Evolutionary conservation across 139 green algal species (phyloP).

Genomic region (Tetradesmus obliquus): DNA sequence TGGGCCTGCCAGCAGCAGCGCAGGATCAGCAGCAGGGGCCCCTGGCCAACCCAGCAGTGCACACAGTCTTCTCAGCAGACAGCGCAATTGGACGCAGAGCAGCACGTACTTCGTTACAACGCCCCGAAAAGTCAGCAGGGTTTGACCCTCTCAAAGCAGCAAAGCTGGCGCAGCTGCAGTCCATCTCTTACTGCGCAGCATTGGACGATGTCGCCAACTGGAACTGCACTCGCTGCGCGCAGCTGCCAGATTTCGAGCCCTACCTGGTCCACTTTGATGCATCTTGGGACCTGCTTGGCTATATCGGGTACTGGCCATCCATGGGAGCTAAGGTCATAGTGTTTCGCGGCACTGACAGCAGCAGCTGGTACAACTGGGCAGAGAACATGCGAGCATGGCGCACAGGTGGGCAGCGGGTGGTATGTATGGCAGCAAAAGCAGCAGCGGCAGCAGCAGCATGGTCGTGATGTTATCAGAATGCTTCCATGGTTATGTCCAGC

Average conservation of each 20-base stretch:
- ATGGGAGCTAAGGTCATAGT: constrained; percentile 73
- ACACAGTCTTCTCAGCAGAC: constrained; percentile 27
- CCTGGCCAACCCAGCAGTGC: neutral
- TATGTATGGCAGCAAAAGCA: too few species aligned
- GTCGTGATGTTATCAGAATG: neutral
- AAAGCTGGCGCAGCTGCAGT: constrained; percentile 41
- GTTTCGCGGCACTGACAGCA: constrained; percentile 83
- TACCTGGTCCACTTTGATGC: constrained; percentile 69
- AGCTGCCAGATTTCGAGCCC: constrained; percentile 57
- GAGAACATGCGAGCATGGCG: constrained; percentile 88
- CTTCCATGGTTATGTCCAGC: too few species aligned
- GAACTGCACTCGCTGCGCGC: constrained; percentile 80
- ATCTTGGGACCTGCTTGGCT: constrained; percentile 80
- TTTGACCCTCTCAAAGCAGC: constrained; percentile 31
- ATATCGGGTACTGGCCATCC: constrained; percentile 69
- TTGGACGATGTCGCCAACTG: constrained; percentile 59
- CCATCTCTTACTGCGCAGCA: constrained; percentile 44
- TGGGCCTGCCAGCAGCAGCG: constrained; percentile 20
- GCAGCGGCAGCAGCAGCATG: neutral
- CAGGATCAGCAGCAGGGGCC: constrained; percentile 15
- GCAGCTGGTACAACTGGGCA: constrained; percentile 79
- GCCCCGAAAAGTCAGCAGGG: constrained; percentile 2
- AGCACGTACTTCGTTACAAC: neutral
- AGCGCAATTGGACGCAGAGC: neutral
- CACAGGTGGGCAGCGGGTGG: neutral